Percentiles rank a stretch among this genome's conserved stretches.
These are phyloP conservation scores for Aspergillus oerlinghausenensis DNA, from an alignment of 2,329 filamentous ascomycete species.

Conservation along the genomic window DNA sequence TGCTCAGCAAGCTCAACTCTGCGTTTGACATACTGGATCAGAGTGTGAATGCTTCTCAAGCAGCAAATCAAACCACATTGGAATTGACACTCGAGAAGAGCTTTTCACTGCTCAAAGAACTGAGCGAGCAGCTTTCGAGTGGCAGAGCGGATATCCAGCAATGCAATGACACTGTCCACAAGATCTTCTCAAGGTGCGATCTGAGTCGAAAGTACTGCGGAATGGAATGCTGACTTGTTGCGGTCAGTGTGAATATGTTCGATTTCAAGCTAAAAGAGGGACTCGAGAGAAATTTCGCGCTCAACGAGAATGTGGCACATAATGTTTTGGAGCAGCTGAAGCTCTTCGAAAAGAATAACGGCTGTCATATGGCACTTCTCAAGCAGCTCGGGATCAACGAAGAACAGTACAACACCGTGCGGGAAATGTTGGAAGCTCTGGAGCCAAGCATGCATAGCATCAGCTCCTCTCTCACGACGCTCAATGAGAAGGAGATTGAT, in stretches of 20 bases:
- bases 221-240: not conserved
- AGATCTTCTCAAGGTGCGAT: constrained; percentile 22
- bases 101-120: constrained; percentile 9
- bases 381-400: constrained; percentile 20
- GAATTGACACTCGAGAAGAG: constrained; percentile 12
- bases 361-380: constrained; percentile 12
- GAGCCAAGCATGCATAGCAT: constrained; percentile 18
- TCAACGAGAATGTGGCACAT: constrained; percentile 9
- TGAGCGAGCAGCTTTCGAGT: constrained; percentile 13
- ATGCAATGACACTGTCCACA: constrained; percentile 14
- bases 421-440: constrained; percentile 15
- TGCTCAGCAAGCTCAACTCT: constrained; percentile 16
- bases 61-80: constrained; percentile 12
- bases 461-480: constrained; percentile 15
- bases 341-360: constrained; percentile 14
- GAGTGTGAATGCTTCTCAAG: constrained; percentile 10
- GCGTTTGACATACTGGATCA: constrained; percentile 13
- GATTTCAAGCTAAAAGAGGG: constrained; percentile 11
- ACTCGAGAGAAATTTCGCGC: constrained; percentile 12
- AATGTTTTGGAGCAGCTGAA: constrained; percentile 20
- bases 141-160: constrained; percentile 14
- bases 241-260: constrained; percentile 19
- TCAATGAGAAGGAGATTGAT: constrained; percentile 17
- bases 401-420: constrained; percentile 13
- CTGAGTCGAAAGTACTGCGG: not conserved